Evolutionary conservation across 2,329 filamentous ascomycete species (phyloP).

Genomic region (Colletotrichum tanaceti): DNA sequence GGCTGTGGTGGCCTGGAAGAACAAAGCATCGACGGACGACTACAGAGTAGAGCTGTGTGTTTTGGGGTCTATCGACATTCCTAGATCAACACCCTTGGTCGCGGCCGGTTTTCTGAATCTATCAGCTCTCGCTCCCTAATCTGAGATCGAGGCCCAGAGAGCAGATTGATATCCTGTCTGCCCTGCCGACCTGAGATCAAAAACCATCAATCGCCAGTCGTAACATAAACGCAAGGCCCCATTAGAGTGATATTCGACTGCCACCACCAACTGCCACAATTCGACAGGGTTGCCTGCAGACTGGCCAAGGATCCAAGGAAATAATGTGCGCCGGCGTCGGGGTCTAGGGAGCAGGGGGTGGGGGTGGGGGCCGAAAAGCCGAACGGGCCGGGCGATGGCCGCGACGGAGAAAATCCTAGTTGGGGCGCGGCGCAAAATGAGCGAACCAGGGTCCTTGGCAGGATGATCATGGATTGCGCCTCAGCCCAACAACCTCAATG

Average conservation of each 20-base stretch:
- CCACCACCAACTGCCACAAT: background rate
- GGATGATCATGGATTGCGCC: background rate
- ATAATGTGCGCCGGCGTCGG: conserved; percentile 17
- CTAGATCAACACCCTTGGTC: conserved; percentile 10
- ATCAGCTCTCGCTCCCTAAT: background rate
- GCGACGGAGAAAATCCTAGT: conserved; percentile 21
- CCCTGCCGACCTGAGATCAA: background rate
- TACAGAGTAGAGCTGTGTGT: conserved; percentile 4
- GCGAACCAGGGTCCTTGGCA: conserved; percentile 5
- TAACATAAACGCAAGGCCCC: too few relatives aligned
- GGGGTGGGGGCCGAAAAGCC: conserved; percentile 1
- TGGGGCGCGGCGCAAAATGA: conserved; percentile 6
- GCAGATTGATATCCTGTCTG: background rate
- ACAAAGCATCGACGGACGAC: conserved; percentile 14
- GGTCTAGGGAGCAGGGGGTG: conserved; percentile 28
- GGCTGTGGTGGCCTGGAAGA: background rate
- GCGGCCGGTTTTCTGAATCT: background rate
- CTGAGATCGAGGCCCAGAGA: background rate
- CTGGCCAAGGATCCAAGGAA: conserved; percentile 20
- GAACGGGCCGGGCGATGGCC: conserved; percentile 31
- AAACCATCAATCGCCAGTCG: background rate
- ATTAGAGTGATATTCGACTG: conserved; percentile 6
- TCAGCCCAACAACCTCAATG: conserved; percentile 23
- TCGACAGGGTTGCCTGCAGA: conserved; percentile 9
- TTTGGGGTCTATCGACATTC: conserved; percentile 1